These are phyloP conservation scores for Plasmodium gonderi DNA, from an alignment of 169 alveolate species.

Conservation along the genomic window DNA sequence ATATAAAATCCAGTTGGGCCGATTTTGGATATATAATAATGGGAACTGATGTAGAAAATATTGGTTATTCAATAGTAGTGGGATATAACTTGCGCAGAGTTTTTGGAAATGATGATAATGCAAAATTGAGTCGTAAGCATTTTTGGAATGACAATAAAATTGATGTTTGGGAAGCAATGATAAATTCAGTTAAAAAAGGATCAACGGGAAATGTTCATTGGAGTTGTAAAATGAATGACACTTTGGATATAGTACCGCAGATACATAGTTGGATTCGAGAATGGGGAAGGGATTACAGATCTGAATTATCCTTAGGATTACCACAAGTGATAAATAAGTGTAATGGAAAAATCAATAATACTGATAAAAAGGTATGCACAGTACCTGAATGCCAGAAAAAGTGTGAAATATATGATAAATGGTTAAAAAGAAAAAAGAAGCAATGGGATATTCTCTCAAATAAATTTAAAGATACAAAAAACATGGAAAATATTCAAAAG, in stretches of 20 bases:
- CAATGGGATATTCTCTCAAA: background rate
- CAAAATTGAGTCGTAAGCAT: background rate
- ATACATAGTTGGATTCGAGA: background rate
- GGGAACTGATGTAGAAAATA: background rate
- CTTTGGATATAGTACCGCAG: background rate
- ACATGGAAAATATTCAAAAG: background rate
- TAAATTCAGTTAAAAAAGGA: background rate
- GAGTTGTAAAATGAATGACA: background rate
- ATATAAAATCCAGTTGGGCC: background rate
- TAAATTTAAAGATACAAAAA: background rate
- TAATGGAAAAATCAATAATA: background rate
- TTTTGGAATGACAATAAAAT: background rate
- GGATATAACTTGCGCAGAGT: background rate
- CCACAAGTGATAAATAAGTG: background rate
- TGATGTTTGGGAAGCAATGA: background rate
- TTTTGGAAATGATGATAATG: background rate
- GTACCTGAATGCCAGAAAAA: background rate
- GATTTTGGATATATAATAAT: background rate
- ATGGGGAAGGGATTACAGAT: background rate
- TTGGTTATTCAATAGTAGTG: background rate
- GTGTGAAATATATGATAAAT: background rate
- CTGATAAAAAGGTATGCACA: background rate
- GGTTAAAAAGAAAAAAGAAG: background rate
- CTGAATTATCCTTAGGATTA: background rate
- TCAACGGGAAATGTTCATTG: background rate